A percentile compares a stretch with the other conserved stretches of the same genome.
These are phyloP conservation scores for Erythrophleum ivorense DNA, from an alignment of 331 rosid species.

Conservation along the genomic window DNA sequence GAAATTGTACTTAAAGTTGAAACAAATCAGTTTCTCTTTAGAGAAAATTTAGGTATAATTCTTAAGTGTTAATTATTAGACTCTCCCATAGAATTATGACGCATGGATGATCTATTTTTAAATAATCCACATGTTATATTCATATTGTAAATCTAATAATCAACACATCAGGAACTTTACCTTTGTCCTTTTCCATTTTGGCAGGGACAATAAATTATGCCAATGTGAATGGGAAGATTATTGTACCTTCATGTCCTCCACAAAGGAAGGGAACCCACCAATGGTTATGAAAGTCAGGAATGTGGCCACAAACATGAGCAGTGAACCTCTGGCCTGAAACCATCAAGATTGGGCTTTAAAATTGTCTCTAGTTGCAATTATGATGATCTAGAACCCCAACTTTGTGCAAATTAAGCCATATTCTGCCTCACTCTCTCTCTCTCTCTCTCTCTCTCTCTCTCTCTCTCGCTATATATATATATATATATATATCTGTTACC, in stretches of 20 bases:
- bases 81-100: neutral
- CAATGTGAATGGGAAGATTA: neutral
- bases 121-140: no score
- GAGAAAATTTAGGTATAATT: neutral
- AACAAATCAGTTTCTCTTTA: neutral
- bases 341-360: conserved; percentile 24
- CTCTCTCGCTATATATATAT: neutral
- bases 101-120: no score
- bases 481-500: conserved; percentile 29
- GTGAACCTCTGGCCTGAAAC: conserved; percentile 62
- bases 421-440: neutral
- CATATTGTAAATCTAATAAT: no score
- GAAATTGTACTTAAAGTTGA: neutral
- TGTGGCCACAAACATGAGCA: conserved; percentile 52
- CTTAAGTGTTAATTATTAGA: neutral
- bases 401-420: neutral
- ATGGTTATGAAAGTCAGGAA: conserved; percentile 69
- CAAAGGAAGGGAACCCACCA: conserved; percentile 74
- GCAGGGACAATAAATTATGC: neutral
- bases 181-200: neutral
- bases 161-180: no score
- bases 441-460: neutral
- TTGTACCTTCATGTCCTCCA: conserved; percentile 72
- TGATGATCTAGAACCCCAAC: neutral
- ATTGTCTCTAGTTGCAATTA: neutral